These are phyloP conservation scores for Uronychia binucleata DNA, from an alignment of 73 alveolate genomes.

Conservation along the genomic window DNA sequence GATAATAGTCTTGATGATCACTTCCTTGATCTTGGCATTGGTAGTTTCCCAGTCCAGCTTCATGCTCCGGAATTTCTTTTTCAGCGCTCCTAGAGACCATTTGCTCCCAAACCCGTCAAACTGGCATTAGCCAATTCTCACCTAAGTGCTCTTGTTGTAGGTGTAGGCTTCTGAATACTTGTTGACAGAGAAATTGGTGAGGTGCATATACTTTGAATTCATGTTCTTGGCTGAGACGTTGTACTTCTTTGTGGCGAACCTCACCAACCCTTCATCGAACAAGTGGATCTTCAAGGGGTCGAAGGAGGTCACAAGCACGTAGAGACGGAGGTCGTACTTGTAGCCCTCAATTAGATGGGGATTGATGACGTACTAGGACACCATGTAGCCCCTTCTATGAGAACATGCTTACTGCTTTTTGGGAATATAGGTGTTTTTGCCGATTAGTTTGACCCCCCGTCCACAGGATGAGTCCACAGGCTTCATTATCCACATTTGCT, in stretches of 20 bases:
- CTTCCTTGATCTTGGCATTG: slow-evolving; percentile 70
- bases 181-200: slow-evolving; percentile 76
- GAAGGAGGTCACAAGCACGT: slow-evolving; percentile 69
- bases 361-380: slow-evolving; percentile 39
- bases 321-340: slow-evolving; percentile 77
- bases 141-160: slow-evolving; percentile 35
- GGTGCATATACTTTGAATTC: slow-evolving; percentile 54
- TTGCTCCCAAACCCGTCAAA: slow-evolving; percentile 52
- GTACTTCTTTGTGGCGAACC: slow-evolving; percentile 72
- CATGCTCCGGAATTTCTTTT: slow-evolving; percentile 41
- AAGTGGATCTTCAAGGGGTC: slow-evolving; percentile 65
- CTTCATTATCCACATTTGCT: slow-evolving; percentile 60
- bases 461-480: slow-evolving; percentile 76
- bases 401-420: slow-evolving; percentile 16
- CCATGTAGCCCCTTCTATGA: slow-evolving; percentile 14
- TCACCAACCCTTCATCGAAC: slow-evolving; percentile 61
- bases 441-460: slow-evolving; percentile 54
- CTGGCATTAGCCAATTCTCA: slow-evolving; percentile 27
- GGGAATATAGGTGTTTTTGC: slow-evolving; percentile 52
- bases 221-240: slow-evolving; percentile 23
- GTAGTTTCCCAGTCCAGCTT: slow-evolving; percentile 47
- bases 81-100: slow-evolving; percentile 62
- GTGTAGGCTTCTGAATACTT: slow-evolving; percentile 69
- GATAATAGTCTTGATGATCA: slow-evolving; percentile 76
- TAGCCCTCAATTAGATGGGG: slow-evolving; percentile 70